phyloP scores from a whole-genome alignment of 352 stramenopile species.

The Globisporangium cylindrosporum region DNA sequence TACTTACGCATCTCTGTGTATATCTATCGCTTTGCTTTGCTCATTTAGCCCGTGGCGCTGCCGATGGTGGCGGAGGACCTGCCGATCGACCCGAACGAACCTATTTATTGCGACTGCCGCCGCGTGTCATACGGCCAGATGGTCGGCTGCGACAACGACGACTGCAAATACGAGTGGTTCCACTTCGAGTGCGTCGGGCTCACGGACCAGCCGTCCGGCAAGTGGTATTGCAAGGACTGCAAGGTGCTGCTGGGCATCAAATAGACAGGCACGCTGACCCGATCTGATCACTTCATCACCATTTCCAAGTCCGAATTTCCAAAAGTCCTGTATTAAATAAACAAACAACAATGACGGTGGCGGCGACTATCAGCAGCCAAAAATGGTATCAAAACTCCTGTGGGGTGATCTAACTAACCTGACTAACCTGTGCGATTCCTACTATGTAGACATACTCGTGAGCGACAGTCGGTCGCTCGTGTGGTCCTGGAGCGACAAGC shows the following conservation, averaged over 20 bases:
- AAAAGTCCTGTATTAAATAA: conserved; percentile 4
- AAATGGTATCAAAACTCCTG: neutral
- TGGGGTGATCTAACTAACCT: neutral
- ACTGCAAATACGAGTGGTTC: conserved; percentile 93
- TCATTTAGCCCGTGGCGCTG: conserved; percentile 20
- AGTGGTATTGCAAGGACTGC: conserved; percentile 86
- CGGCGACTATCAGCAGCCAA: neutral
- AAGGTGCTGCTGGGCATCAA: conserved; percentile 69
- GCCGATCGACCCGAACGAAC: conserved; percentile 85
- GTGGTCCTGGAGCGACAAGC: conserved; percentile 19
- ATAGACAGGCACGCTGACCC: conserved; percentile 15
- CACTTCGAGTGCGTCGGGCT: conserved; percentile 89
- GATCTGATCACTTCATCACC: too few species aligned
- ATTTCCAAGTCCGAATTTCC: neutral
- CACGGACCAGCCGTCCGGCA: conserved; percentile 74
- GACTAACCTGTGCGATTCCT: neutral
- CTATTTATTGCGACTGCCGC: conserved; percentile 85
- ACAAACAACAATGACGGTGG: neutral
- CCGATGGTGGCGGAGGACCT: conserved; percentile 72
- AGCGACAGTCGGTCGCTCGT: conserved; percentile 3
- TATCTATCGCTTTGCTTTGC: neutral
- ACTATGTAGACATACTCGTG: neutral
- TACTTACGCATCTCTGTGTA: neutral
- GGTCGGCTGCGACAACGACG: conserved; percentile 91
- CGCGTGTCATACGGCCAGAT: conserved; percentile 90